A percentile compares a stretch with the other conserved stretches of the same genome.
Evolutionary conservation across 2,329 filamentous ascomycete genomes (phyloP).

Genomic region (Paracoccidioides brasiliensis): DNA sequence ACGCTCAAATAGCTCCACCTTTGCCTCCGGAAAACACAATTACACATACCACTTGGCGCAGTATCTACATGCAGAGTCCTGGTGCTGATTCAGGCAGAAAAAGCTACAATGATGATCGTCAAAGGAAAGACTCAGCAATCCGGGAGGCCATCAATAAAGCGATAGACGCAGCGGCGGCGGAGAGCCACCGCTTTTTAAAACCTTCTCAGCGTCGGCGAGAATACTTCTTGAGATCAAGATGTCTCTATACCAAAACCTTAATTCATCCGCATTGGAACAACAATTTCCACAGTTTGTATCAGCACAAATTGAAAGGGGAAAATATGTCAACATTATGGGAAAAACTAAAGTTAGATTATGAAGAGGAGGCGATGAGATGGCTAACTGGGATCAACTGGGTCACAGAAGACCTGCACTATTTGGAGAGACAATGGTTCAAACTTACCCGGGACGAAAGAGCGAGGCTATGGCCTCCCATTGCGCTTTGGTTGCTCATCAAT

Average conservation of each 20-base stretch:
- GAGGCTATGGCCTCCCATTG: conserved; percentile 30
- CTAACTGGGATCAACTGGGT: neutral
- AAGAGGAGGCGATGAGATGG: neutral
- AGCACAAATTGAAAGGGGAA: neutral
- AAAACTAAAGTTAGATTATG: neutral
- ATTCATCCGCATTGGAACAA: conserved; percentile 5
- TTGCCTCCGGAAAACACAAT: neutral
- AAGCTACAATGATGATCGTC: neutral
- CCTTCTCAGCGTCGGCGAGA: neutral
- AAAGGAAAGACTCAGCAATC: neutral
- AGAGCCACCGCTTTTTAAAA: neutral
- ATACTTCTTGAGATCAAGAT: neutral
- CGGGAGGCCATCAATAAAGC: neutral
- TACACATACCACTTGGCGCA: neutral
- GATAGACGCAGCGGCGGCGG: neutral
- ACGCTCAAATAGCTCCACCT: neutral
- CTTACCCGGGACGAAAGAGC: neutral
- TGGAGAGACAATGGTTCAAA: neutral
- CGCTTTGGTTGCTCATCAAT: conserved; percentile 34
- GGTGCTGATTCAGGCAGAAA: too few species aligned
- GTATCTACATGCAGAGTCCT: neutral
- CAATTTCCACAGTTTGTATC: neutral
- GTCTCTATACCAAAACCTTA: conserved; percentile 19
- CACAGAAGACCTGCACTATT: neutral
- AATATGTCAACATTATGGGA: neutral